Conservation (phyloP, 2,329 filamentous ascomycete genomes). For the Capronia coronata region DNA sequence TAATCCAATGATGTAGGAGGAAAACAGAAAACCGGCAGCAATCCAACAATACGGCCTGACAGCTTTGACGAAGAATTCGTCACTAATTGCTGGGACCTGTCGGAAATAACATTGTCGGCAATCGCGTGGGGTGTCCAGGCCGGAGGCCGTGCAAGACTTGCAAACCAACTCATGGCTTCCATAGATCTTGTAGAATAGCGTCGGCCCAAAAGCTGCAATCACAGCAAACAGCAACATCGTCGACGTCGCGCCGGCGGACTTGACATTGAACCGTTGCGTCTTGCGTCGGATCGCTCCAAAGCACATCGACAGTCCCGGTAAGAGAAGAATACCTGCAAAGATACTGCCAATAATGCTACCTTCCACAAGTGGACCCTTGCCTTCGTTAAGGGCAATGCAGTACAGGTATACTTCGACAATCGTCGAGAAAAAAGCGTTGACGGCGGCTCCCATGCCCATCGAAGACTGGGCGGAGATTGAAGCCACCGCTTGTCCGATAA, state of each 20-base stretch:
- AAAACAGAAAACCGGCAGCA: conserved; percentile 74
- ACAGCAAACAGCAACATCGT: conserved; percentile 97
- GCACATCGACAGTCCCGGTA: conserved; percentile 96
- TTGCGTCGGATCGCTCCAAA: conserved; percentile 97
- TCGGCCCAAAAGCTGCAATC: conserved; percentile 90
- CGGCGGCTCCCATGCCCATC: conserved; percentile 92
- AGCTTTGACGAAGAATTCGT: conserved; percentile 82
- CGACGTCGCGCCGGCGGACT: conserved; percentile 90
- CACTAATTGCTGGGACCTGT: conserved; percentile 73
- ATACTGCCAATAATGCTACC: conserved; percentile 97
- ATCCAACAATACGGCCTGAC: conserved; percentile 92
- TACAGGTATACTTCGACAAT: conserved; percentile 97
- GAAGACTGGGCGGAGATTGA: conserved; percentile 98
- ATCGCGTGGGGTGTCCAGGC: conserved; percentile 52
- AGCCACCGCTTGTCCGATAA: conserved; percentile 95
- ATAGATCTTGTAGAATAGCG: conserved; percentile 97
- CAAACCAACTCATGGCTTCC: conserved; percentile 95
- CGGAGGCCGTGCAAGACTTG: conserved; percentile 54
- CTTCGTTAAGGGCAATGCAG: conserved; percentile 85
- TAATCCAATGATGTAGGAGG: conserved; percentile 87
- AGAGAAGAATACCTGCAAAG: conserved; percentile 89
- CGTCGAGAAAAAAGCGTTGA: conserved; percentile 98
- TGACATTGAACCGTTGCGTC: conserved; percentile 96
- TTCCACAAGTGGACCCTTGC: conserved; percentile 87
- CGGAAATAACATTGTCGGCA: conserved; percentile 93